Percentiles rank a stretch among this genome's conserved stretches.
Conservation (phyloP, 2,329 filamentous ascomycete genomes). For the Penicillium psychrosexuale region DNA sequence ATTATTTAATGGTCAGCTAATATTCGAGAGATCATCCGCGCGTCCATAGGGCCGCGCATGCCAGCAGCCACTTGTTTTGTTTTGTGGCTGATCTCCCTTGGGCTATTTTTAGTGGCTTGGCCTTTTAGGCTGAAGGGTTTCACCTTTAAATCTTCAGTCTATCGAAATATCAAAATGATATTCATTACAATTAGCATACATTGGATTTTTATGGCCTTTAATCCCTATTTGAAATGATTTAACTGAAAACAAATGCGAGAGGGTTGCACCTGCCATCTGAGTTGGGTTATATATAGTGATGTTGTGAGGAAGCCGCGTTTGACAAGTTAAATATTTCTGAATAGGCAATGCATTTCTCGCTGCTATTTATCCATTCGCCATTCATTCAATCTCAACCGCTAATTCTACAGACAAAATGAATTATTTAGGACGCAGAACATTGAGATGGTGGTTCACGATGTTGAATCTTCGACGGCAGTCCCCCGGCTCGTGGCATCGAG, state of each 20-base stretch:
- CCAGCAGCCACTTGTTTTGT: background rate
- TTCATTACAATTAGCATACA: background rate
- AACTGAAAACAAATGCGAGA: too few relatives aligned
- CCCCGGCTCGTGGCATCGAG: conserved; percentile 40
- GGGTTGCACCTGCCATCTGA: background rate
- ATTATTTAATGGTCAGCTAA: background rate
- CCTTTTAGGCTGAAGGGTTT: conserved; percentile 1
- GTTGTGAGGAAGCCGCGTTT: too few relatives aligned
- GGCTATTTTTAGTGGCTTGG: conserved; percentile 6
- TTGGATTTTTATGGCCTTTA: background rate
- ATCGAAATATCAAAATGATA: background rate
- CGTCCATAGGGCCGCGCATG: conserved; percentile 11
- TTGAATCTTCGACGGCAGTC: conserved; percentile 34
- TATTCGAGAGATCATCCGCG: background rate
- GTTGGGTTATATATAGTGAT: background rate
- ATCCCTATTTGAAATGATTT: accelerated
- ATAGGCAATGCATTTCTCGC: accelerated
- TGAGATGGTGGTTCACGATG: conserved; percentile 13
- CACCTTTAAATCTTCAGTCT: too few relatives aligned
- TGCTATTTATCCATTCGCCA: background rate
- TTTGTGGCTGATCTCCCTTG: background rate
- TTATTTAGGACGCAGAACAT: background rate
- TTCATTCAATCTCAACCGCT: background rate
- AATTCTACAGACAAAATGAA: background rate
- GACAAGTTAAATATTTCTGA: background rate